A percentile compares a stretch with the other conserved stretches of the same genome.
Conservation (phyloP, 352 stramenopile genomes). For the Phytophthora meadii region DNA sequence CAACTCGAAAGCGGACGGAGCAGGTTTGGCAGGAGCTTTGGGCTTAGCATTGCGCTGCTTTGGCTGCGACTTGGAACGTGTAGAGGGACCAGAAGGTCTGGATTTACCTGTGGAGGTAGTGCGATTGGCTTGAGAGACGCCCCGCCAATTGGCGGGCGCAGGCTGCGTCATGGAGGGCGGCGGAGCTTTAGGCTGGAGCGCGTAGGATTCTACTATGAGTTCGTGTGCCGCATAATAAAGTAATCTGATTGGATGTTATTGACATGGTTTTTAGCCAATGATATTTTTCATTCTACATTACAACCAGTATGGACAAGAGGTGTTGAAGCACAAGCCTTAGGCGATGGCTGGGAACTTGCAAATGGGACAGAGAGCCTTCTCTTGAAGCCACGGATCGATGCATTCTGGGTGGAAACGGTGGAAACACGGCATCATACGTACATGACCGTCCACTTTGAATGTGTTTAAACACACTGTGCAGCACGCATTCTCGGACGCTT, state of each 20-base stretch:
- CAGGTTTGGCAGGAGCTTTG: slow-evolving; percentile 22
- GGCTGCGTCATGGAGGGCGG: slow-evolving; percentile 38
- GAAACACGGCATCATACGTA: slow-evolving; percentile 82
- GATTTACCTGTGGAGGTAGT: slow-evolving; percentile 20
- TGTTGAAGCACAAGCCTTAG: slow-evolving; percentile 23
- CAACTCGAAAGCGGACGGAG: slow-evolving; percentile 36
- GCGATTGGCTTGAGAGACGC: slow-evolving; percentile 23
- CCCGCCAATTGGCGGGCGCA: slow-evolving; percentile 44
- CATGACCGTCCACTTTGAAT: slow-evolving; percentile 46
- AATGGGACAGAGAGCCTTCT: slow-evolving; percentile 75
- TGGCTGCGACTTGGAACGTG: slow-evolving; percentile 60
- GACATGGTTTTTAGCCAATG: too few species aligned
- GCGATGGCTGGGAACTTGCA: slow-evolving; percentile 81
- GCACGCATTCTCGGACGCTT: slow-evolving; percentile 51
- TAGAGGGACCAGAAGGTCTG: slow-evolving; percentile 5
- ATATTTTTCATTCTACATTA: slow-evolving; percentile 6
- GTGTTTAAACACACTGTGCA: slow-evolving; percentile 77
- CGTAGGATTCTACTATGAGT: slow-evolving; percentile 2
- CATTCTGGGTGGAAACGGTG: slow-evolving; percentile 78
- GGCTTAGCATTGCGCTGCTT: slow-evolving; percentile 54
- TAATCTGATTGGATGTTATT: too few species aligned
- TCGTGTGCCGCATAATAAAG: neutral
- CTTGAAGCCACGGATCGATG: slow-evolving; percentile 81
- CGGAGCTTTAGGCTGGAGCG: neutral
- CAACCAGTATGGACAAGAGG: slow-evolving; percentile 15